These are phyloP conservation scores for Venturiaceae sp. DNA, from an alignment of 2,329 filamentous ascomycete genomes.

Conservation along the genomic window DNA sequence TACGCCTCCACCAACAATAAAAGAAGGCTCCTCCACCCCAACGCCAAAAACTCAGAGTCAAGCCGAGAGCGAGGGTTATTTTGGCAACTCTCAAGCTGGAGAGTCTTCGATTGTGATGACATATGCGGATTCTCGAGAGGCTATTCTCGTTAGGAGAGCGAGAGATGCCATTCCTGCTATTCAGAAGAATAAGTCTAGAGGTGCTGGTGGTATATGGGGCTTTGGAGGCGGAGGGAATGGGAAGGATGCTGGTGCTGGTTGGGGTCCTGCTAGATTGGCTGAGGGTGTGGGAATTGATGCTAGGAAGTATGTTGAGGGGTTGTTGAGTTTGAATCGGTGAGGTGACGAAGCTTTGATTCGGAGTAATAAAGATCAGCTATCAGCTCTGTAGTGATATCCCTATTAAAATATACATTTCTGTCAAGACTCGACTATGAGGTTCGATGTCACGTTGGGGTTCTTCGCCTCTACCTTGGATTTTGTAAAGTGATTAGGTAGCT, in stretches of 20 bases:
- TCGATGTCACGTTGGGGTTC: too few relatives aligned
- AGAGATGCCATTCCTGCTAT: conserved; percentile 3
- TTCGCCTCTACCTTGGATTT: too few relatives aligned
- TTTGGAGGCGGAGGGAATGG: conserved; percentile 18
- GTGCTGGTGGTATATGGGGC: conserved; percentile 13
- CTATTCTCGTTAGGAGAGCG: conserved; percentile 11
- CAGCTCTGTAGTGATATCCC: too few relatives aligned
- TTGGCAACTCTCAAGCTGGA: neutral
- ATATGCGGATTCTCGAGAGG: conserved; percentile 7
- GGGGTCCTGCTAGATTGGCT: conserved; percentile 50
- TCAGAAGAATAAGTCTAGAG: neutral
- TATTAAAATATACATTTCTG: too few relatives aligned
- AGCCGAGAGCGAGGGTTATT: neutral
- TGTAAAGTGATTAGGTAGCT: too few relatives aligned
- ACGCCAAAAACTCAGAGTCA: neutral
- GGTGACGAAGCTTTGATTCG: too few relatives aligned
- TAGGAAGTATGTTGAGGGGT: conserved; percentile 61
- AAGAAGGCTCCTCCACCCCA: neutral
- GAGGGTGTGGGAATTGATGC: conserved; percentile 73
- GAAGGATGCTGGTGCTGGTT: conserved; percentile 30
- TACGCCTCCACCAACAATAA: neutral
- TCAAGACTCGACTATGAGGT: too few relatives aligned
- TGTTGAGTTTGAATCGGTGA: conserved; percentile 46
- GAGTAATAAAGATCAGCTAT: too few relatives aligned
- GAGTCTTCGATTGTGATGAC: neutral